Base-by-base conservation (phyloP, 140 eudicot genomes). In the Ambrosia hybrid region DNA sequence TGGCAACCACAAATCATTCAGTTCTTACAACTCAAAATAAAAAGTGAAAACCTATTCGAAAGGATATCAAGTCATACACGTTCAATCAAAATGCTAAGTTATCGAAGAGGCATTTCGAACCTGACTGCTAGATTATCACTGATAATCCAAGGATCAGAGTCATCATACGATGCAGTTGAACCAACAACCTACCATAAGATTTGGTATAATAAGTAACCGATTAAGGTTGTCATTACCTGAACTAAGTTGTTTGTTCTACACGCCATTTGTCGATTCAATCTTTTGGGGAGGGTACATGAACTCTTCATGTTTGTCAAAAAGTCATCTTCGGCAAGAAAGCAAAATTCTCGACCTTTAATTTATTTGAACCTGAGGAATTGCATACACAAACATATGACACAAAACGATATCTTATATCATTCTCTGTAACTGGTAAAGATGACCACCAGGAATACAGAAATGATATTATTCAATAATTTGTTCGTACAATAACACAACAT, bases 401-500 rank as follows among this genome's bases (percentile, higher is more conserved):
- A 72, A 89, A 89, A 65, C 78, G 78, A 76, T 73, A 85, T 0
- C 81, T 72, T 6, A 21, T 21, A 21, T 21, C 26, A 21, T 21
- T 21, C 26, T 21, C 26, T 21, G 26, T 21, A 21, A 21, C 34
- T 3, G 91, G 91, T 52, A 77, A 67, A 6, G 96, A 86, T 38
- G 91, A 78, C 72, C 83, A 84, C 93, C 96, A 89, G 82, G 71
- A 77, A 89, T 52, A 73, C 56, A 11, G 87, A 82, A 64, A 58
- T 64, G 26, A 21, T 21, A 21, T 21, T 21, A 21, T 21, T 21
- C 26, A 21, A 21, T 21, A 21, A 21, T 21, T 21, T 21, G 26
- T 21, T 21, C 26, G 26, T 21, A 21, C 26, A 21, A 21, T 21
- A 21, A 21, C 26, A 21, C 26, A 21, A 21, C 26, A 21, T 21